Evolutionary conservation across 441 rosid genomes (phyloP).

Genomic region (Gossypium davidsonii): DNA sequence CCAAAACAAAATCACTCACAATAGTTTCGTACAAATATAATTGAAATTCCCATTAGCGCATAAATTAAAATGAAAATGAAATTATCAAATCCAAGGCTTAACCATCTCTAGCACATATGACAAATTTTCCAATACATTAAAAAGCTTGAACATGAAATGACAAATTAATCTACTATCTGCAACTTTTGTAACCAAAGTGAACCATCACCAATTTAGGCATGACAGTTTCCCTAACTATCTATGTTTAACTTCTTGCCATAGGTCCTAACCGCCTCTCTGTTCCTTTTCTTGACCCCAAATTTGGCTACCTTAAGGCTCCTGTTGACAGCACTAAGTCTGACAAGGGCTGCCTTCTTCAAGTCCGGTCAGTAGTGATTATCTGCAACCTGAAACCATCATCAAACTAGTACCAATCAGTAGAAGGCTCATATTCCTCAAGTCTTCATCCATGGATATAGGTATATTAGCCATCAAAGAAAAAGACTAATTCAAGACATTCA

Average conservation of each 20-base stretch:
- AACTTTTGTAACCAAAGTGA: background rate
- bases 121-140: no score
- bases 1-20: background rate
- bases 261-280: slow-evolving; percentile 39
- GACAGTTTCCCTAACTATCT: background rate
- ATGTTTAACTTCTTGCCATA: slow-evolving; percentile 25
- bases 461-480: background rate
- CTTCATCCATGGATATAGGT: background rate
- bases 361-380: slow-evolving; percentile 53
- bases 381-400: slow-evolving; percentile 32
- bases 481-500: background rate
- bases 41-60: no score
- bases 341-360: slow-evolving; percentile 29
- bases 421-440: background rate
- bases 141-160: no score
- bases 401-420: background rate
- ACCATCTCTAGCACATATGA: no score
- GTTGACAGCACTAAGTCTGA: slow-evolving; percentile 47
- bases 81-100: no score
- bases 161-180: background rate
- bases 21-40: no score
- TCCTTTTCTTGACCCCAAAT: slow-evolving; percentile 56
- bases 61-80: no score
- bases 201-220: background rate
- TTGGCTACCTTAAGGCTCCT: slow-evolving; percentile 53